Evolutionary conservation across 2,329 filamentous ascomycete genomes (phyloP), one percentile per base, ranked within the genome.

Genomic region (Gnomoniopsis sp.): DNA sequence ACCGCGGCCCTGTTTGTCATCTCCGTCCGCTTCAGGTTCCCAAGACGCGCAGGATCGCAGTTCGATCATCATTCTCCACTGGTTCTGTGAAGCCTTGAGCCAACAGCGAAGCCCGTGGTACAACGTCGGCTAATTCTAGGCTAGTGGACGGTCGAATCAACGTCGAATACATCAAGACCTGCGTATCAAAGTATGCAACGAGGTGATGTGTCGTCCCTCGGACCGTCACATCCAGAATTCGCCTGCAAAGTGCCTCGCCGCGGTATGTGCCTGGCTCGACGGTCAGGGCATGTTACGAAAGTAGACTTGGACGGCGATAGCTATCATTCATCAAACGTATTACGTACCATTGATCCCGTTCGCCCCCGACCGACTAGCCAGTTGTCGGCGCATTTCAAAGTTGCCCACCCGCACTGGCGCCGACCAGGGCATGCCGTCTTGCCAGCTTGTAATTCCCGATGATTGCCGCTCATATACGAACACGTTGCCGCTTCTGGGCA

Each of bases 381-480:
- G 43, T 33, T 58, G 49, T 6, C 55, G 43, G 43, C 55, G 52
- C 17, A 58, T 3, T n/a, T 58, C 55, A 33, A 58, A 58, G 33
- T 58, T 58, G 12, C 55, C 55, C 11, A 58, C 44, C 19, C 41
- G 51, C 55, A 53, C 49, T 22, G 55, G 55, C 41, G 49, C 47
- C 33, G 55, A 58, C 55, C 55, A 58, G 8, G 49, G 23, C 21
- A 58, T 26, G 17, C 55, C 55, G 36, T 58, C 55, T 33, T 52
- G 49, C 55, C 55, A 58, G 17, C 8, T 48, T 34, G 49, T 58
- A 33, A 58, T 48, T 8, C 55, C 55, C 33, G 55, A 58, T 17
- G 55, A 58, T 43, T 49, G 41, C 6, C 26, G 41, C 43, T 58
- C 55, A 23, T 58, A 58, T 17, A 58, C 55, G 15, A 58, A 58